Percentiles rank a stretch among this genome's conserved stretches.
phyloP scores from a whole-genome alignment of 345 rosid species.

The Ricinus communis region DNA sequence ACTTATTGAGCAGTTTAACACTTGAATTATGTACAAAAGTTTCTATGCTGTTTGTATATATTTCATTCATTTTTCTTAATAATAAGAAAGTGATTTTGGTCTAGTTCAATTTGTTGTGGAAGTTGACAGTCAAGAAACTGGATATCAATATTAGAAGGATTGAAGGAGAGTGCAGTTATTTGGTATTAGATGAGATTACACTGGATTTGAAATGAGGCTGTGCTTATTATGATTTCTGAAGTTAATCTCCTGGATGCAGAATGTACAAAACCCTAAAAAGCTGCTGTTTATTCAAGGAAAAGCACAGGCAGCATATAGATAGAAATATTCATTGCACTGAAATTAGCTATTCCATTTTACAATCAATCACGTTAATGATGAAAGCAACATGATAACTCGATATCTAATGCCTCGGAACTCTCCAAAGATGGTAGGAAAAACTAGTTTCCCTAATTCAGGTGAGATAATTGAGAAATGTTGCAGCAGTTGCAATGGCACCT shows the following conservation, averaged over 20 bases:
- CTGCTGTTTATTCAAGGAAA: no score
- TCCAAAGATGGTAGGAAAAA: background rate
- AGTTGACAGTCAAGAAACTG: background rate
- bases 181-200: background rate
- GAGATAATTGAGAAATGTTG: conserved; percentile 59
- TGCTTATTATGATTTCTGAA: no score
- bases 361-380: no score
- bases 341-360: no score
- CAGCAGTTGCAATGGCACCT: conserved; percentile 84
- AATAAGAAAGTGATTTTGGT: background rate
- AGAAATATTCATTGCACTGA: no score
- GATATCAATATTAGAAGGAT: background rate
- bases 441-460: conserved; percentile 12
- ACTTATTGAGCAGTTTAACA: conserved; percentile 57
- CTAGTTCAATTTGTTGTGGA: background rate
- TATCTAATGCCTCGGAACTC: no score
- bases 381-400: no score
- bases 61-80: background rate
- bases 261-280: no score
- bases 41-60: background rate
- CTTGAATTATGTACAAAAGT: conserved; percentile 10
- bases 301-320: no score
- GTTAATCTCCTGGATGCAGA: no score
- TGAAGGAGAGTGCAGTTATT: background rate
- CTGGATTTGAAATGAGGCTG: no score